A percentile compares a stretch with the other conserved stretches of the same genome.
Evolutionary conservation across 2,329 filamentous ascomycete genomes (phyloP).

Genomic region (Aspergillus udagawae): DNA sequence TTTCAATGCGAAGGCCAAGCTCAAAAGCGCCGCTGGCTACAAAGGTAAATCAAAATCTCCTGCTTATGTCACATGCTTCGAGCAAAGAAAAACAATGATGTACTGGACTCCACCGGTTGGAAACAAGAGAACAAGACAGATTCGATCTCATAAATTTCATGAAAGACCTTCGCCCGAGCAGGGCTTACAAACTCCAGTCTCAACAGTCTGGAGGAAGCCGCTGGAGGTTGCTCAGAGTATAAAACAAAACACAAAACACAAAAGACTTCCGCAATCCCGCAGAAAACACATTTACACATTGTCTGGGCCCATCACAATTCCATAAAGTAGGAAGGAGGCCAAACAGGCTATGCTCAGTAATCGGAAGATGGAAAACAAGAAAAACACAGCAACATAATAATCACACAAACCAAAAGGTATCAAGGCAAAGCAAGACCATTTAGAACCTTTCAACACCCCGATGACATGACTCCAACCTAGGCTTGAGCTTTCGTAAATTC

Average conservation of each 20-base stretch:
- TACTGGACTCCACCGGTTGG: not conserved
- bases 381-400: not conserved
- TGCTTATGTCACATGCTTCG: not conserved
- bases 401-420: not conserved
- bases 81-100: not conserved
- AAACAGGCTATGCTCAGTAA: not conserved
- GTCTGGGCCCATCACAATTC: conserved; percentile 1
- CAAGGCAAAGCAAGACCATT: not conserved
- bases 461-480: not conserved
- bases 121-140: not conserved
- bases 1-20: not conserved
- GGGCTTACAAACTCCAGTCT: conserved; percentile 1
- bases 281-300: not conserved
- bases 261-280: not conserved
- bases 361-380: not conserved
- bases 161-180: not conserved
- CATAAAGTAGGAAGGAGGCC: not conserved
- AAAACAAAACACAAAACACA: not conserved
- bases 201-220: not conserved
- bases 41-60: not conserved
- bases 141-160: not conserved
- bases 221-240: not conserved
- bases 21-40: not conserved
- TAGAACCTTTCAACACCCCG: not conserved
- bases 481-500: conserved; percentile 14